Evolutionary conservation across 176 grass and related monocot species (phyloP), one percentile per base, ranked within the genome.

Genomic region (Phyllostachys edulis): DNA sequence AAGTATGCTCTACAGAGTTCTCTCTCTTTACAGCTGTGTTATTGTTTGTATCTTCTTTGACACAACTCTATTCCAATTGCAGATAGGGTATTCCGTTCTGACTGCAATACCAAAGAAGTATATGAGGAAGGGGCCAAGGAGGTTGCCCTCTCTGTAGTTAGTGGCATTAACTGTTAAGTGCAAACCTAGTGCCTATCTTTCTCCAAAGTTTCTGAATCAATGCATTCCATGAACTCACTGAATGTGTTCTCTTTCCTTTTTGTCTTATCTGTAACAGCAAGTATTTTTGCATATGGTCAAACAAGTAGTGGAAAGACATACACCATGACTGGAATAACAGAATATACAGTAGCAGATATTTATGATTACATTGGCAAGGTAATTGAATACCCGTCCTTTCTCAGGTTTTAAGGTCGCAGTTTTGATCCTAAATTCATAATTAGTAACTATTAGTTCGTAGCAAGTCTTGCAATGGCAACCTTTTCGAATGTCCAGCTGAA

Each of bases 281-380:
- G 89, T 86, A 90, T 98, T 87, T 98, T 98, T 85, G 96, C 96
- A 77, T 98, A 98, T 90, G 96, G 96, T 55, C 96, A 98, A 95
- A 98, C 96, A 90, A 94, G 96, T 80, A 96, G 96, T 84, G 96
- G 96, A 47, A 98, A 98, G 75, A 98, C 96, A 67, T 96, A 98
- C 78, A 98, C 96, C 44, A 98, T 98, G 96, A 94, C 84, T 45
- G 96, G 96, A 66, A 98, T 98, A 81, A 96, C 91, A 16, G 91
- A 96, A 81, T 89, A 89, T 76, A 90, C 96, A 78, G 91, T 93
- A 59, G 78, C 88, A 62, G 96, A 98, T 82, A 96, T 98, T 82
- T 98, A 98, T 42, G 96, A 94, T 76, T 98, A 98, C 69, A 98
- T 96, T 85, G 82, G 55, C 69, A 94, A 84, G 93, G 96, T 95